These are phyloP conservation scores for Amanita brunnescens DNA, from an alignment of 768 basidiomycete species.

Conservation along the genomic window DNA sequence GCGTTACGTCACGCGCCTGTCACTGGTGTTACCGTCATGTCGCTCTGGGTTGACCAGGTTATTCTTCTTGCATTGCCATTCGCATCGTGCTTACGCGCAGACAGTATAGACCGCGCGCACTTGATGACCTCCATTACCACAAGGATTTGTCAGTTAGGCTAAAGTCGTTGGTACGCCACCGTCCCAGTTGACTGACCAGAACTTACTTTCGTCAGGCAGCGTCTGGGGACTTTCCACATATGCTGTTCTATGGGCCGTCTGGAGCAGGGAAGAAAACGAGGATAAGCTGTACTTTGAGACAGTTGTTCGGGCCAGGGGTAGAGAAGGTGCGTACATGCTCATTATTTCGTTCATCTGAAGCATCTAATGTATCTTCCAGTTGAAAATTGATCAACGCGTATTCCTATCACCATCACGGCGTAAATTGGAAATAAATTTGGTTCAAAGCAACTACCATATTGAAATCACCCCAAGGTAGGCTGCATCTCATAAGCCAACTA, in stretches of 20 bases:
- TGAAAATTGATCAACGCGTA: slow-evolving; percentile 96
- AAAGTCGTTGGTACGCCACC: slow-evolving; percentile 56
- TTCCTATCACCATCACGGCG: slow-evolving; percentile 91
- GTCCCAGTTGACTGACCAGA: not conserved
- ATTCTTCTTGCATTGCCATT: slow-evolving; percentile 1
- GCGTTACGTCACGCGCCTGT: slow-evolving; percentile 18
- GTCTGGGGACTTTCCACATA: slow-evolving; percentile 93
- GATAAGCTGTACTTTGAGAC: slow-evolving; percentile 79
- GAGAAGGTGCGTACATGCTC: slow-evolving; percentile 63
- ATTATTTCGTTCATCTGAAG: not conserved
- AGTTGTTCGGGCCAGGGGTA: slow-evolving; percentile 85
- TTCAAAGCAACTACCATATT: slow-evolving; percentile 96
- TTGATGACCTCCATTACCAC: slow-evolving; percentile 89
- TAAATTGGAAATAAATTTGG: slow-evolving; percentile 93
- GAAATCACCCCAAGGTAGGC: slow-evolving; percentile 92
- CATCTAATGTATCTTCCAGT: slow-evolving; percentile 31
- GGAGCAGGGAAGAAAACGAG: slow-evolving; percentile 98
- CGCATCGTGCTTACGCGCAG: slow-evolving; percentile 6
- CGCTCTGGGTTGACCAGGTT: slow-evolving; percentile 64
- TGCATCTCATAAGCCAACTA: not conserved
- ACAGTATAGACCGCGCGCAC: slow-evolving; percentile 80
- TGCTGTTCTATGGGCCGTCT: slow-evolving; percentile 95
- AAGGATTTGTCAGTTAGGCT: slow-evolving; percentile 69
- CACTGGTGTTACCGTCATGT: slow-evolving; percentile 29
- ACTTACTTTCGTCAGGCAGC: slow-evolving; percentile 45